phyloP scores from a whole-genome alignment of 306 rosid species.

The Vachellia collinsii region DNA sequence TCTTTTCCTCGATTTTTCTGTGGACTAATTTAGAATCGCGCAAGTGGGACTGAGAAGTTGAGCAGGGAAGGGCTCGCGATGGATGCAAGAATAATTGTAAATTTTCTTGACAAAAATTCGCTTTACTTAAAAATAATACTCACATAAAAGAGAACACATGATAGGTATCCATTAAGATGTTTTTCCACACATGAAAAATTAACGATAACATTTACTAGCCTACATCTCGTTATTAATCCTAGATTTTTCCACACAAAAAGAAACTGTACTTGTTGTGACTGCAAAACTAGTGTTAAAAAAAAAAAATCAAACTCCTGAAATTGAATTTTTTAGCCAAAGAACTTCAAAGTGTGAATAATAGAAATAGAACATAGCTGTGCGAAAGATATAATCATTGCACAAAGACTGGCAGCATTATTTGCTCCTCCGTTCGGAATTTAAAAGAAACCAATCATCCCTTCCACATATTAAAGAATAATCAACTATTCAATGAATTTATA shows the following conservation, averaged over 20 bases:
- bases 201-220: not conserved
- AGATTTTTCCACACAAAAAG: not conserved
- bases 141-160: not conserved
- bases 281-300: not conserved
- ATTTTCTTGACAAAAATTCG: not conserved
- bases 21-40: not conserved
- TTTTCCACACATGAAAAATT: not conserved
- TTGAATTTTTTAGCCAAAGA: not conserved
- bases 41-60: not conserved
- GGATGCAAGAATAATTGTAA: not conserved
- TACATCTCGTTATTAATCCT: not conserved
- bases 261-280: not conserved
- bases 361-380: not conserved
- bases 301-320: not conserved
- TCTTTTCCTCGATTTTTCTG: too few relatives aligned
- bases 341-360: not conserved
- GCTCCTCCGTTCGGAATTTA: not conserved
- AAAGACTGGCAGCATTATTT: not conserved
- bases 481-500: not conserved
- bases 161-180: not conserved
- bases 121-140: not conserved
- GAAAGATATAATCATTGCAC: not conserved
- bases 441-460: not conserved
- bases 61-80: not conserved
- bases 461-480: not conserved